phyloP scores from a whole-genome alignment of 805 yeast species.

The Hanseniaspora singularis region DNA sequence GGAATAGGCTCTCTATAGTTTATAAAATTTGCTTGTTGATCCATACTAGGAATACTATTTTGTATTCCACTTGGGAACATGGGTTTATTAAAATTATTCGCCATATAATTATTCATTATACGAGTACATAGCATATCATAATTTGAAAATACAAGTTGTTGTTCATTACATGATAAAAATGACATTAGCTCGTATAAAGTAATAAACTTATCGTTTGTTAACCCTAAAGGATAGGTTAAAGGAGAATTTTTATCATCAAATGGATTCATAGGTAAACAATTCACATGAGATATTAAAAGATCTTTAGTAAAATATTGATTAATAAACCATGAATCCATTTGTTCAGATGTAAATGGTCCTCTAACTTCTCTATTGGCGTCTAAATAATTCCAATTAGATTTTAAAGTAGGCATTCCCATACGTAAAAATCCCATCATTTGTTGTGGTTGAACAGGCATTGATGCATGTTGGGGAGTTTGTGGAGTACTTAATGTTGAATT shows the following conservation, averaged over 20 bases:
- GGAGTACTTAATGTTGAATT: not conserved
- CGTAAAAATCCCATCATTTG: slow-evolving; percentile 12
- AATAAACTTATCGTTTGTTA: slow-evolving; percentile 21
- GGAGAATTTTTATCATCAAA: slow-evolving; percentile 22
- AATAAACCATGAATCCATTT: slow-evolving; percentile 72
- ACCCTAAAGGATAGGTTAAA: slow-evolving; percentile 22
- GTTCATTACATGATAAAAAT: slow-evolving; percentile 2
- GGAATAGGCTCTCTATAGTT: no score
- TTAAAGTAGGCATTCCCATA: slow-evolving; percentile 14
- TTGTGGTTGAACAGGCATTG: slow-evolving; percentile 3
- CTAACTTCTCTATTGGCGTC: slow-evolving; percentile 61
- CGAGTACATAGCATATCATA: not conserved
- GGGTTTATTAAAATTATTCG: slow-evolving; percentile 6
- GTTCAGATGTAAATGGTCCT: slow-evolving; percentile 70
- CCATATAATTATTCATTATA: slow-evolving; percentile 2
- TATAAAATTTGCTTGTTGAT: no score
- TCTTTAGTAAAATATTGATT: slow-evolving; percentile 49
- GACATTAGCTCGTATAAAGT: slow-evolving; percentile 24
- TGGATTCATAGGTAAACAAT: slow-evolving; percentile 17
- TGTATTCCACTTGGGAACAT: no score
- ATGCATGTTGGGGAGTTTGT: slow-evolving; percentile 6
- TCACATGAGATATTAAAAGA: slow-evolving; percentile 43
- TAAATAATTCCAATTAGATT: slow-evolving; percentile 58
- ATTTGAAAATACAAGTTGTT: slow-evolving; percentile 3
- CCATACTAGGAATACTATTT: no score